A percentile compares a stretch with the other conserved stretches of the same genome.
phyloP scores from a whole-genome alignment of 106 monocot genomes.

The Apostasia shenzhenica region DNA sequence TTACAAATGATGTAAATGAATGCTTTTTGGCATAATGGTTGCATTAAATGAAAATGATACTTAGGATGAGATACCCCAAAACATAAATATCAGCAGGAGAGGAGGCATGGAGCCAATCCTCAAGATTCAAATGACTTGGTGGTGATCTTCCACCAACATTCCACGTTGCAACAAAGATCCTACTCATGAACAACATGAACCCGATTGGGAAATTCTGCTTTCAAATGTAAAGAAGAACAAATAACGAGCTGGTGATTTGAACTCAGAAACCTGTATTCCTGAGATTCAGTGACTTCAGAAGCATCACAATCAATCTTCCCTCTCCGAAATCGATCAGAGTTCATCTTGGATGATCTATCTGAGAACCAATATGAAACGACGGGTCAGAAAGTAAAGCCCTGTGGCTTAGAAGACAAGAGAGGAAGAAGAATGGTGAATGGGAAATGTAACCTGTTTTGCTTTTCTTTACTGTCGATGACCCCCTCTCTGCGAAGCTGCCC shows the following conservation, averaged over 20 bases:
- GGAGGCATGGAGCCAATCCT: slow-evolving; percentile 77
- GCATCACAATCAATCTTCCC: slow-evolving; percentile 60
- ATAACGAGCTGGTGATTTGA: neutral
- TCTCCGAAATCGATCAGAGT: slow-evolving; percentile 26
- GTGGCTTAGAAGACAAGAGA: slow-evolving; percentile 3
- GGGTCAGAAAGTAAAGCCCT: neutral
- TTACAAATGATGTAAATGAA: neutral
- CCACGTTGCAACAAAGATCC: slow-evolving; percentile 84
- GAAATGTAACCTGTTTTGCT: slow-evolving; percentile 51
- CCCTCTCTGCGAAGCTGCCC: slow-evolving; percentile 53
- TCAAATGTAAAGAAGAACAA: neutral
- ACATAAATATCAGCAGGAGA: slow-evolving; percentile 84
- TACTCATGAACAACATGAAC: slow-evolving; percentile 13
- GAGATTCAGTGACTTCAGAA: slow-evolving; percentile 49
- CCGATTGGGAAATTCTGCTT: neutral
- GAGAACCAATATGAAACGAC: slow-evolving; percentile 2
- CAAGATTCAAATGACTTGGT: slow-evolving; percentile 49
- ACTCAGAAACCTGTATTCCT: slow-evolving; percentile 41
- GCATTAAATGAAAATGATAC: neutral
- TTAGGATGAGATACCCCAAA: slow-evolving; percentile 37
- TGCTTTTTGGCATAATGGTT: neutral
- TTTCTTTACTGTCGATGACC: slow-evolving; percentile 49
- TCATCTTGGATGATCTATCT: slow-evolving; percentile 45
- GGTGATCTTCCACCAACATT: slow-evolving; percentile 88
- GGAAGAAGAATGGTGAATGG: slow-evolving; percentile 2